These are phyloP conservation scores for Chrysoporthe austroafricana DNA, from an alignment of 2,329 filamentous ascomycete genomes.

Conservation along the genomic window DNA sequence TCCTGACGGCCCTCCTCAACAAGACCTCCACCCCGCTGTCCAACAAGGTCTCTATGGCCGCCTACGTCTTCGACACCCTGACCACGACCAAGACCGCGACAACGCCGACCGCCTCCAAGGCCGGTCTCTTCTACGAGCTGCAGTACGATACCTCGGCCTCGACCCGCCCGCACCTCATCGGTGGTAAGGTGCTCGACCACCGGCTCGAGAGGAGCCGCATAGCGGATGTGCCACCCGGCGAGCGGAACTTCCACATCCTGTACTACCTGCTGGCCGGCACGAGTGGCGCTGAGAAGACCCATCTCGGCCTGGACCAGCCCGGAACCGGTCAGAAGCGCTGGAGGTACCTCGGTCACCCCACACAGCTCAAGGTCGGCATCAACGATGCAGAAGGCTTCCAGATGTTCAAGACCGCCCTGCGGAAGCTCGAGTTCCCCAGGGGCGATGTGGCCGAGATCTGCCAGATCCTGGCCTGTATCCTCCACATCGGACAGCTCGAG, in stretches of 20 bases:
- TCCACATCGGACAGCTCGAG: slow-evolving; percentile 97
- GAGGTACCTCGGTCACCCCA: slow-evolving; percentile 95
- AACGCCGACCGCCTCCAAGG: slow-evolving; percentile 92
- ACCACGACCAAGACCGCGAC: slow-evolving; percentile 97
- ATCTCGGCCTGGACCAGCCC: slow-evolving; percentile 68
- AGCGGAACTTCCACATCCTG: slow-evolving; percentile 93
- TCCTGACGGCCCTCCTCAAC: slow-evolving; percentile 81
- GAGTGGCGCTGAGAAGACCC: slow-evolving; percentile 84
- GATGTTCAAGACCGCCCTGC: slow-evolving; percentile 93
- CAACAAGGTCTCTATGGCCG: slow-evolving; percentile 87
- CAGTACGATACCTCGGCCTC: slow-evolving; percentile 92
- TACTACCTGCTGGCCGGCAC: slow-evolving; percentile 96
- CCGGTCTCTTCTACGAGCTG: slow-evolving; percentile 92
- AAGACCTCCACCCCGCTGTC: slow-evolving; percentile 93
- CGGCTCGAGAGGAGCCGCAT: slow-evolving; percentile 90
- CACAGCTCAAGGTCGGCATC: slow-evolving; percentile 94
- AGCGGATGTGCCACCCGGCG: slow-evolving; percentile 88
- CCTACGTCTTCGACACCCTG: slow-evolving; percentile 93
- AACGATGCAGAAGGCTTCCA: slow-evolving; percentile 96
- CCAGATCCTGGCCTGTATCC: slow-evolving; percentile 87
- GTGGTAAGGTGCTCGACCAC: slow-evolving; percentile 93
- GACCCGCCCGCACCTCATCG: slow-evolving; percentile 84
- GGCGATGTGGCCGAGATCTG: slow-evolving; percentile 96
- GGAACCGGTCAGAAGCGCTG: slow-evolving; percentile 73
- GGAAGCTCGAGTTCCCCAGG: slow-evolving; percentile 91